Evolutionary conservation across 2,329 filamentous ascomycete genomes (phyloP).

Genomic region (Cercospora sp.): DNA sequence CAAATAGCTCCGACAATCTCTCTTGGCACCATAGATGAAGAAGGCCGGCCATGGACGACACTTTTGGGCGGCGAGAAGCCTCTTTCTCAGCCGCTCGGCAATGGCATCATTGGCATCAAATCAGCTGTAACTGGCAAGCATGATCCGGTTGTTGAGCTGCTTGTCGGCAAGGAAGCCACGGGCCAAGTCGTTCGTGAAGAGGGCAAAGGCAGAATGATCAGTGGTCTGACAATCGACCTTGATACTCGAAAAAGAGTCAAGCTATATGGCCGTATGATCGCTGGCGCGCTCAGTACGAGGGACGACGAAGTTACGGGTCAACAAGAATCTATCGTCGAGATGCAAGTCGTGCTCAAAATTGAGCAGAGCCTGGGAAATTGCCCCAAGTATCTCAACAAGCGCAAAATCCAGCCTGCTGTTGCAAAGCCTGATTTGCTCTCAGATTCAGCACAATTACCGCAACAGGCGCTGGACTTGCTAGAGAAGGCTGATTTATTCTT

Average conservation of each 20-base stretch:
- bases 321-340: slow-evolving; percentile 37
- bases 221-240: slow-evolving; percentile 64
- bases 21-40: slow-evolving; percentile 67
- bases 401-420: slow-evolving; percentile 57
- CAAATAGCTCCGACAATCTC: slow-evolving; percentile 67
- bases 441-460: slow-evolving; percentile 50
- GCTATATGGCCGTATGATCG: slow-evolving; percentile 67
- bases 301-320: slow-evolving; percentile 36
- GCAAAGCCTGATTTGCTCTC: slow-evolving; percentile 57
- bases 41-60: slow-evolving; percentile 71
- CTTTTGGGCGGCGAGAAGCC: slow-evolving; percentile 73
- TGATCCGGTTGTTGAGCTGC: slow-evolving; percentile 69
- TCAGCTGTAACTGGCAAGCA: slow-evolving; percentile 59
- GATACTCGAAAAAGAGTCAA: slow-evolving; percentile 71
- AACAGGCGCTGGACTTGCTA: slow-evolving; percentile 60
- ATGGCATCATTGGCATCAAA: slow-evolving; percentile 63
- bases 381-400: slow-evolving; percentile 82
- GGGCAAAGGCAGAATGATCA: slow-evolving; percentile 55
- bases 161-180: slow-evolving; percentile 54
- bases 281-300: slow-evolving; percentile 55
- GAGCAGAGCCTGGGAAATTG: slow-evolving; percentile 76
- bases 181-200: slow-evolving; percentile 47
- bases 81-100: slow-evolving; percentile 64
- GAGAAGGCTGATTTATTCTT: slow-evolving; percentile 73
- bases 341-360: slow-evolving; percentile 66